Evolutionary conservation across 352 stramenopile genomes (phyloP).

Genomic region (Pythium monospermum): DNA sequence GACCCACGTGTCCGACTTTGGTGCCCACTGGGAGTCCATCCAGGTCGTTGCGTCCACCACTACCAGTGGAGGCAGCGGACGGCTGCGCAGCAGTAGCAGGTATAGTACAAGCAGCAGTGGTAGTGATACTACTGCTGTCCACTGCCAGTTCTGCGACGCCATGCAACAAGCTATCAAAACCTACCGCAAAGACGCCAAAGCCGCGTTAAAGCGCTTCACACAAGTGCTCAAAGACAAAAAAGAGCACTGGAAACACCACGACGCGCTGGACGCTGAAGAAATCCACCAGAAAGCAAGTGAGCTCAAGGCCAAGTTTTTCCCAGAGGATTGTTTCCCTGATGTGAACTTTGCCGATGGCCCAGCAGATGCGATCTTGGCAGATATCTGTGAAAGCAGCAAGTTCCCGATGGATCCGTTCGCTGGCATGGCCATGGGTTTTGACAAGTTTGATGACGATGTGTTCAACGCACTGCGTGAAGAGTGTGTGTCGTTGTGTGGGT

Average conservation of each 20-base stretch:
- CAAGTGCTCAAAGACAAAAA: slow-evolving; percentile 29
- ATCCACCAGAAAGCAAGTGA: slow-evolving; percentile 45
- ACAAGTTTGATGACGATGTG: slow-evolving; percentile 44
- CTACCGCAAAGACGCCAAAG: slow-evolving; percentile 34
- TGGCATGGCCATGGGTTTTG: slow-evolving; percentile 27
- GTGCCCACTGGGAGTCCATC: slow-evolving; percentile 51
- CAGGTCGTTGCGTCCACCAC: slow-evolving; percentile 1
- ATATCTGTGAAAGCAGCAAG: slow-evolving; percentile 48
- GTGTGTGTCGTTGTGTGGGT: slow-evolving; percentile 29
- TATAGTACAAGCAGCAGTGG: slow-evolving; percentile 9
- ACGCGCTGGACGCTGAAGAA: slow-evolving; percentile 41
- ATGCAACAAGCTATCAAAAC: slow-evolving; percentile 29
- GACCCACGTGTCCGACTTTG: slow-evolving; percentile 45
- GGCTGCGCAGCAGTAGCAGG: too few relatives aligned
- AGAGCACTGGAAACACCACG: slow-evolving; percentile 29
- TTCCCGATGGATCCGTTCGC: slow-evolving; percentile 43
- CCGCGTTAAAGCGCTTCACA: slow-evolving; percentile 36
- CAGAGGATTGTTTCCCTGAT: slow-evolving; percentile 45
- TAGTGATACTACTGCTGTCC: slow-evolving; percentile 20
- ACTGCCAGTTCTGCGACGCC: slow-evolving; percentile 34
- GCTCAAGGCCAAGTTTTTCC: slow-evolving; percentile 42
- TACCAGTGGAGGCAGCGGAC: too few relatives aligned
- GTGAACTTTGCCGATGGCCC: slow-evolving; percentile 39
- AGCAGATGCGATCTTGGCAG: slow-evolving; percentile 40
- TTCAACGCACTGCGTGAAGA: slow-evolving; percentile 41